Percentiles rank a stretch among this genome's conserved stretches.
Evolutionary conservation across 75 land plant genomes (phyloP).

Genomic region (Larix kaempferi): DNA sequence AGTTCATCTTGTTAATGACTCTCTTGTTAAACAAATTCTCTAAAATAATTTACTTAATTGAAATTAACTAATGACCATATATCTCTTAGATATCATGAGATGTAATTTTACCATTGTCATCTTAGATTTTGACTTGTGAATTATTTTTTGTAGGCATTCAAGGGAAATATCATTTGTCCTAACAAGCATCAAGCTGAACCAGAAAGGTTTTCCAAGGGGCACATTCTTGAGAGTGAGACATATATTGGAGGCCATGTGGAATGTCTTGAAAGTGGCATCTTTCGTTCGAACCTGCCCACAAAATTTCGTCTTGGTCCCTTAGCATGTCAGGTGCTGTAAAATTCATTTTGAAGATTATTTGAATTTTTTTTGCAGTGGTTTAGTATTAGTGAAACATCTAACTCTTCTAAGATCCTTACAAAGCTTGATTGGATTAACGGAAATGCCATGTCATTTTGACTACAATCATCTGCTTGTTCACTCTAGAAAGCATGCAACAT

Average conservation of each 20-base stretch:
- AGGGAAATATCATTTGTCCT: conserved; percentile 96
- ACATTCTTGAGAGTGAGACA: conserved; percentile 94
- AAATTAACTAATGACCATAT: neutral
- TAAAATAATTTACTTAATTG: neutral
- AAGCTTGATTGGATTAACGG: no score
- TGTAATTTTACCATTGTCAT: neutral
- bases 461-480: no score
- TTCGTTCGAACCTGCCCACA: conserved; percentile 94
- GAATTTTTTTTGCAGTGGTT: neutral
- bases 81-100: neutral
- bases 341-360: neutral
- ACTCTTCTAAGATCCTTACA: no score
- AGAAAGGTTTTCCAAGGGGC: conserved; percentile 81
- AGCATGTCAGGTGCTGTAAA: conserved; percentile 72
- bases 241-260: conserved; percentile 99
- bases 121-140: neutral
- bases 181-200: conserved; percentile 90
- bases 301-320: conserved; percentile 90
- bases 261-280: conserved; percentile 99
- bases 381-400: neutral
- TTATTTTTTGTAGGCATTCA: conserved; percentile 63
- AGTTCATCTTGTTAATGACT: neutral
- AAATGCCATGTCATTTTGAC: no score
- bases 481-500: neutral
- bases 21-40: neutral